Base-by-base conservation (phyloP, 73 alveolate species). In the Paramecium primaurelia region DNA sequence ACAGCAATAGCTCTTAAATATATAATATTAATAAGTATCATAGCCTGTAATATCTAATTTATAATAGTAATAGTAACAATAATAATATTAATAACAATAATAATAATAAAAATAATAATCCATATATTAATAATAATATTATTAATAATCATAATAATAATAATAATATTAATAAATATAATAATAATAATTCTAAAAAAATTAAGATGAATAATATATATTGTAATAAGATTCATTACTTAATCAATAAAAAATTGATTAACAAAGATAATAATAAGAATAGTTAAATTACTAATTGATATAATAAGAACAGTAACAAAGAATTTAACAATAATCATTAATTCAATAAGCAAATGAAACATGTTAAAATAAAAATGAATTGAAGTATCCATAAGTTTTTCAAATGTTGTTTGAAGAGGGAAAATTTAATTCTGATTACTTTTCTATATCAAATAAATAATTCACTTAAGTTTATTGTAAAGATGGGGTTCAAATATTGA, bases 401-500 rank as follows among this genome's bases (percentile, higher is more conserved):
- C 49, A 80, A 28, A 4, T 25, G 12, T 25, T 80, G 11, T 22
- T 80, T 8, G 91, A 80, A 11, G 91, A 80, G n/a, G 91, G 75
- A 0, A 80, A 80, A 75, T 42, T 75, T 75, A 38, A 36, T 38
- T 20, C 64, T 26, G 71, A 42, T 42, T 80, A 80, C 8, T 80
- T 80, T 36, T 8, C 49, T 10, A 6, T 10, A 20, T 18, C 75
- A 40, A 44, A 37, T 25, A 45, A 42, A 45, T 45, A 20, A 47
- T 80, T 80, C 58, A 80, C 71, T n/a, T 8, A 80, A 80, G 51
- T 45, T 42, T 80, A 12, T 25, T 32, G 34, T 20, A 80, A 47
- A 25, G 34, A 45, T 80, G 91, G 91, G 20, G 58, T 80, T n/a
- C 14, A 80, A 20, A 80, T 80, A 45, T 22, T 80, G 44, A 80